Evolutionary conservation across 2,329 filamentous ascomycete genomes (phyloP), one percentile per base, ranked within the genome.

Genomic region (Sclerotinia sclerotiorum): DNA sequence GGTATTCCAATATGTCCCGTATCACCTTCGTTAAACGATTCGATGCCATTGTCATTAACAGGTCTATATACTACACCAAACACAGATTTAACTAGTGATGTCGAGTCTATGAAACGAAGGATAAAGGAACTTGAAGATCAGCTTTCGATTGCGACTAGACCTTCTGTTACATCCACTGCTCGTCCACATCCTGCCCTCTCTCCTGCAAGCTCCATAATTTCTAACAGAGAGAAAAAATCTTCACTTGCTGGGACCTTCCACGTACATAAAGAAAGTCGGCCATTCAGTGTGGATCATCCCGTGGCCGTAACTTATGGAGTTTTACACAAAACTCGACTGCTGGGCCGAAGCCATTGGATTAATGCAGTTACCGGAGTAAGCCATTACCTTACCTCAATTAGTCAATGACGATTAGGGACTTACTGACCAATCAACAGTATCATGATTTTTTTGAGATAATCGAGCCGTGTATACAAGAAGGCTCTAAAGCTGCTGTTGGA

Each of bases 341-440:
- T 87, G 72, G 86, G 86, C 0, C 82, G 82, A 72, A 86, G 84
- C 42, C 84, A 87, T 72, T 87, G 84, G 82, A 80, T 86, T n/a
- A 85, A 83, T 69, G 79, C 79, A 2, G 75, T 84, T 15, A 72
- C 78, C 0, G 70, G 84, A 56, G 84, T 86, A 73, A 74, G 42
- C 21, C 6, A 32, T 48, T 29, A 48, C 19, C 15, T 24, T 48
- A 32, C 2, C 5, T 29, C 21, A 32, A 7, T 32, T 32, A n/a
- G 24, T 5, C 17, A 32, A 11, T 10, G 27, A 54, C 5, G 27
- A 2, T n/a, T 17, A 54, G 4, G 15, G 17, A 60, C 5, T n/a
- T 5, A 60, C 17, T 46, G 17, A 46, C 46, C 39, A 29, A 46
- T 29, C 39, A 46, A 44, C 24, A 60, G 57, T 29, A 60, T 21